Evolutionary conservation across 768 basidiomycete species (phyloP).

Genomic region (Hysterangium stoloniferum): DNA sequence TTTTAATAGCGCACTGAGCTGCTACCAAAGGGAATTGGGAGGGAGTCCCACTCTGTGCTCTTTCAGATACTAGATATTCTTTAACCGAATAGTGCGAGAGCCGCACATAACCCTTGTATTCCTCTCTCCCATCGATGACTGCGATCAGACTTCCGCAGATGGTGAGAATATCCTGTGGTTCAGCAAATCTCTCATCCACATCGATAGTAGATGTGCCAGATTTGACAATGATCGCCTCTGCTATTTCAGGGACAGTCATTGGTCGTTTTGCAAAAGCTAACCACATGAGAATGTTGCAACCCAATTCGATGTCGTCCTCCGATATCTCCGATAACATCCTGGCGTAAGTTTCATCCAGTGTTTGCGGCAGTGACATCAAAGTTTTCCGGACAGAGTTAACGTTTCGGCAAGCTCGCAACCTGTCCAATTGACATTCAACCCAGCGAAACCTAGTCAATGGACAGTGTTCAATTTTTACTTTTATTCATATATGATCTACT

Average conservation of each 20-base stretch:
- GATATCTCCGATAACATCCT: constrained; percentile 18
- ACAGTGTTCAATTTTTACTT: not conserved
- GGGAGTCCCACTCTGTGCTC: not conserved
- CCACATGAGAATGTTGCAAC: constrained; percentile 17
- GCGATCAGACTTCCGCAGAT: constrained; percentile 14
- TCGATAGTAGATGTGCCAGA: constrained; percentile 6
- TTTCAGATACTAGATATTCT: not conserved
- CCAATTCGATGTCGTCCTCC: constrained; percentile 12
- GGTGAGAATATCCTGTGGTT: constrained; percentile 9
- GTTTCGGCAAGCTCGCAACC: constrained; percentile 14
- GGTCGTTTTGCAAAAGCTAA: constrained; percentile 15
- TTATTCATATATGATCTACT: not conserved
- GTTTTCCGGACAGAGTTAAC: constrained; percentile 12
- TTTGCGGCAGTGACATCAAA: constrained; percentile 14
- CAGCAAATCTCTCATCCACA: not conserved
- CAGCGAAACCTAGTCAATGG: constrained; percentile 20
- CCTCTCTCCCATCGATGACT: not conserved
- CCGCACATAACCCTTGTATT: not conserved
- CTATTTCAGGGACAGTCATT: constrained; percentile 17
- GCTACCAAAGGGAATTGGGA: too few species aligned
- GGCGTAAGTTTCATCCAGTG: constrained; percentile 17
- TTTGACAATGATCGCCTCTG: constrained; percentile 19
- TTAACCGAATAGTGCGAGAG: not conserved
- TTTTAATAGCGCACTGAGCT: too few species aligned
- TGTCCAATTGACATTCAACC: constrained; percentile 18